phyloP scores from a whole-genome alignment of 2,329 filamentous ascomycete genomes.

The Penicillium occitanis region DNA sequence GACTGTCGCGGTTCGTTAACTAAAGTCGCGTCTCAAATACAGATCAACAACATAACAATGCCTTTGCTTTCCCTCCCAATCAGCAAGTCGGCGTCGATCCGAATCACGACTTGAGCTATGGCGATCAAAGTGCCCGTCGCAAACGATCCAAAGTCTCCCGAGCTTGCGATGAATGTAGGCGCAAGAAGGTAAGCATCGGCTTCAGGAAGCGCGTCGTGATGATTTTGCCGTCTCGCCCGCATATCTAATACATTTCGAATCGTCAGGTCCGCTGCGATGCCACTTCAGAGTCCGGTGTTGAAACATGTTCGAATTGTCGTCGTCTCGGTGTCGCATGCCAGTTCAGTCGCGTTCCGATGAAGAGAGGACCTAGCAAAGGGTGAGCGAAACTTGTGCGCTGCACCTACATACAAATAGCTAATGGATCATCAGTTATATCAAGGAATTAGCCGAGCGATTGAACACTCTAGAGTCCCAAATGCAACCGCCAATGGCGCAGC shows the following conservation, averaged over 20 bases:
- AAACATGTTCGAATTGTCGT: conserved; percentile 78
- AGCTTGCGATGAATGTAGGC: conserved; percentile 83
- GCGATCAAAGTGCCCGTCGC: conserved; percentile 64
- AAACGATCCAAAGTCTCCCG: conserved; percentile 85
- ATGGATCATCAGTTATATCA: conserved; percentile 63
- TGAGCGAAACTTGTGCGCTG: conserved; percentile 37
- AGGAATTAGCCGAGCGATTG: conserved; percentile 82
- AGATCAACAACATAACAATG: conserved; percentile 43
- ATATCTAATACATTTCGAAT: not conserved
- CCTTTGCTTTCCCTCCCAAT: conserved; percentile 45
- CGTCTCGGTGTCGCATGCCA: conserved; percentile 74
- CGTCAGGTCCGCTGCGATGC: conserved; percentile 77
- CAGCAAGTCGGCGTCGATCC: conserved; percentile 48
- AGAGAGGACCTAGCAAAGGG: conserved; percentile 86
- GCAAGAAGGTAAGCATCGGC: conserved; percentile 64
- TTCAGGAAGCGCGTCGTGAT: conserved; percentile 23
- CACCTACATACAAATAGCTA: not conserved
- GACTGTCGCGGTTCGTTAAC: conserved; percentile 39
- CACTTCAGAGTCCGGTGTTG: conserved; percentile 68
- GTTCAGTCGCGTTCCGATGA: conserved; percentile 85
- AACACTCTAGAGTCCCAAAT: conserved; percentile 80
- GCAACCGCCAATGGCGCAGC: conserved; percentile 41
- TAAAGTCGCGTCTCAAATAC: conserved; percentile 40
- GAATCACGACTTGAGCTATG: conserved; percentile 52
- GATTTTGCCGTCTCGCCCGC: not conserved